A percentile compares a stretch with the other conserved stretches of the same genome.
Conservation (phyloP, 768 basidiomycete genomes). For the Baorangia bicolor region DNA sequence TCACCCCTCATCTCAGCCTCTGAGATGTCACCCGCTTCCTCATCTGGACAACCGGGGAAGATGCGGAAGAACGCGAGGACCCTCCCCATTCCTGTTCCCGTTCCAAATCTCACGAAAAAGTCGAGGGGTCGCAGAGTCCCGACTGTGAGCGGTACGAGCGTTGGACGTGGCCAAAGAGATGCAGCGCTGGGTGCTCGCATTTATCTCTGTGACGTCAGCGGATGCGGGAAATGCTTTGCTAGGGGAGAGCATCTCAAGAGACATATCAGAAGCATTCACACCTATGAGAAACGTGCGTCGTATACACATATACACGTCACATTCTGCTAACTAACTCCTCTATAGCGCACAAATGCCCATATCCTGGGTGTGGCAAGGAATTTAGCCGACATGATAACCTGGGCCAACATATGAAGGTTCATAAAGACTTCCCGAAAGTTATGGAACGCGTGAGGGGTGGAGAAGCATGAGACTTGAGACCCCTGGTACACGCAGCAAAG, state of each 20-base stretch:
- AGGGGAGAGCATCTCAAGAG: slow-evolving; percentile 89
- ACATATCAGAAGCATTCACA: slow-evolving; percentile 86
- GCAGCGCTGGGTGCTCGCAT: slow-evolving; percentile 44
- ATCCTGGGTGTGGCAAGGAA: slow-evolving; percentile 77
- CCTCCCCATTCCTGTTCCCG: slow-evolving; percentile 57
- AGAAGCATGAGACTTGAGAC: slow-evolving; percentile 18
- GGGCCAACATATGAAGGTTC: slow-evolving; percentile 84
- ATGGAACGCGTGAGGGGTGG: slow-evolving; percentile 27
- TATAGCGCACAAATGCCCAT: slow-evolving; percentile 77
- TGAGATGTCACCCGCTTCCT: slow-evolving; percentile 27
- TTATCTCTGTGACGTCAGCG: slow-evolving; percentile 76
- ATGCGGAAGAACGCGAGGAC: slow-evolving; percentile 38
- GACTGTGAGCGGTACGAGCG: slow-evolving; percentile 39
- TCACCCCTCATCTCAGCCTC: slow-evolving; percentile 32
- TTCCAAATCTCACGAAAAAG: slow-evolving; percentile 70
- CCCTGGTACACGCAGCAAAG: slow-evolving; percentile 6
- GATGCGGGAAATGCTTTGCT: slow-evolving; percentile 86
- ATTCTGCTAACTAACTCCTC: slow-evolving; percentile 4
- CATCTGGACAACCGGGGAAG: slow-evolving; percentile 26
- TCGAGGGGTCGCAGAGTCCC: slow-evolving; percentile 68
- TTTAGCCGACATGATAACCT: slow-evolving; percentile 89
- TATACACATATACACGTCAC: slow-evolving; percentile 2
- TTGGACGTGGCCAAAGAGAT: slow-evolving; percentile 34
- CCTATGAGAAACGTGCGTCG: slow-evolving; percentile 84
- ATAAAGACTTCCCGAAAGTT: slow-evolving; percentile 42